Conservation (phyloP, 2,329 filamentous ascomycete genomes). For the Calonectria honghensis region DNA sequence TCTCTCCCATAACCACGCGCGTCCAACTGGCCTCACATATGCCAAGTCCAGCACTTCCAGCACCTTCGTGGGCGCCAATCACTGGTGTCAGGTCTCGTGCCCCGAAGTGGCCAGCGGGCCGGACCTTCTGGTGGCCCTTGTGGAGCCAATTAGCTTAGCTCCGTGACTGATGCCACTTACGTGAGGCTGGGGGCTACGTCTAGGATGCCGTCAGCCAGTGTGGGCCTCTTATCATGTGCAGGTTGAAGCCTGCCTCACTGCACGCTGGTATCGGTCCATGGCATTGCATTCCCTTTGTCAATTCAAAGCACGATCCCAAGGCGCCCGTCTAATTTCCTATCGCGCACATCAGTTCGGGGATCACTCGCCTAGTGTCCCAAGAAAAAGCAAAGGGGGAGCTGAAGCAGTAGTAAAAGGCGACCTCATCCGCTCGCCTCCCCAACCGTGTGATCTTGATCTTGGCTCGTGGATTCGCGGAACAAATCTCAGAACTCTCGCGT, state of each 20-base stretch:
- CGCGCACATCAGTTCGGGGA: not conserved
- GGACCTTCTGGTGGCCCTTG: slow-evolving; percentile 11
- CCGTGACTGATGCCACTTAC: slow-evolving; percentile 14
- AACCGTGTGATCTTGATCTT: not conserved
- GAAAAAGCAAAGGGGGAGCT: not conserved
- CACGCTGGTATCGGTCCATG: not conserved
- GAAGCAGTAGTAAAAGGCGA: not conserved
- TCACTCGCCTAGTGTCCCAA: not conserved
- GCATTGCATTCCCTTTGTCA: not conserved
- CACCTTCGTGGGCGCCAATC: not conserved
- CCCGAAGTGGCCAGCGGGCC: not conserved
- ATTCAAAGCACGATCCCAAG: not conserved
- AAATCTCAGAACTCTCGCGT: not conserved
- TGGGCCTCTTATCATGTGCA: not conserved
- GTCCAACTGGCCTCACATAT: not conserved
- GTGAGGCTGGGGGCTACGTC: slow-evolving; percentile 3
- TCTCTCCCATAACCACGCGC: not conserved
- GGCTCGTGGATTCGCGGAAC: not conserved
- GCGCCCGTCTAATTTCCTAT: not conserved
- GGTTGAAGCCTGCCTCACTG: not conserved
- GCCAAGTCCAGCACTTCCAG: not conserved
- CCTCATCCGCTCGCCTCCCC: not conserved
- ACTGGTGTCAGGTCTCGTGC: not conserved
- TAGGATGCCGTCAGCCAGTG: slow-evolving; percentile 10
- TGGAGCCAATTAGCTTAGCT: not conserved